Evolutionary conservation across 306 rosid species (phyloP).

Genomic region (Luffa acutangula): DNA sequence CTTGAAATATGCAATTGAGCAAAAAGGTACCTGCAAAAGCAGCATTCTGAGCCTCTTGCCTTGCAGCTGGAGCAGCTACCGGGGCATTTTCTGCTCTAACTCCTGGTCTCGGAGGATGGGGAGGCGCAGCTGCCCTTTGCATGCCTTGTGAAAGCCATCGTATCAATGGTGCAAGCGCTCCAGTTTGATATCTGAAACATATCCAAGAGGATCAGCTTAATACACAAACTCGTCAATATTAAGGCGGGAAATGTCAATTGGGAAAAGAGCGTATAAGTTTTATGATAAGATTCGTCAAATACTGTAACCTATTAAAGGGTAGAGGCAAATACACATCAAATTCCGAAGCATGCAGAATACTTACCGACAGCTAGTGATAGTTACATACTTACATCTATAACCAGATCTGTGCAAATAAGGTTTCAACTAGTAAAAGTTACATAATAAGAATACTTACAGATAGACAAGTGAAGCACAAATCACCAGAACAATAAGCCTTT

Average conservation of each 20-base stretch:
- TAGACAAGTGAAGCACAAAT: conserved; percentile 70
- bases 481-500: conserved; percentile 75
- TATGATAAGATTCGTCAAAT: not conserved
- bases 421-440: not conserved
- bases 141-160: conserved; percentile 91
- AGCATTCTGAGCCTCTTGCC: conserved; percentile 54
- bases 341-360: not conserved
- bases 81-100: conserved; percentile 52
- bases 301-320: not conserved
- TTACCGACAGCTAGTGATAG: not conserved
- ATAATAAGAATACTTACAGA: conserved; percentile 43
- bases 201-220: not conserved
- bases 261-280: not conserved
- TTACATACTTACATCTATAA: not conserved
- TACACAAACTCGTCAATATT: not conserved
- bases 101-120: conserved; percentile 73
- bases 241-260: not conserved
- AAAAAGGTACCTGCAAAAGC: conserved; percentile 52
- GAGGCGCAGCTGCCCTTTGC: conserved; percentile 96
- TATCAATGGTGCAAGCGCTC: conserved; percentile 77
- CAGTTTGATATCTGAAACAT: conserved; percentile 74
- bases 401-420: not conserved
- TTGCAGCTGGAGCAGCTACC: conserved; percentile 54
- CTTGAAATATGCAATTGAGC: not conserved
- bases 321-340: not conserved